These are phyloP conservation scores for Amorphotheca resinae DNA, from an alignment of 495 filamentous ascomycete species.

Conservation along the genomic window DNA sequence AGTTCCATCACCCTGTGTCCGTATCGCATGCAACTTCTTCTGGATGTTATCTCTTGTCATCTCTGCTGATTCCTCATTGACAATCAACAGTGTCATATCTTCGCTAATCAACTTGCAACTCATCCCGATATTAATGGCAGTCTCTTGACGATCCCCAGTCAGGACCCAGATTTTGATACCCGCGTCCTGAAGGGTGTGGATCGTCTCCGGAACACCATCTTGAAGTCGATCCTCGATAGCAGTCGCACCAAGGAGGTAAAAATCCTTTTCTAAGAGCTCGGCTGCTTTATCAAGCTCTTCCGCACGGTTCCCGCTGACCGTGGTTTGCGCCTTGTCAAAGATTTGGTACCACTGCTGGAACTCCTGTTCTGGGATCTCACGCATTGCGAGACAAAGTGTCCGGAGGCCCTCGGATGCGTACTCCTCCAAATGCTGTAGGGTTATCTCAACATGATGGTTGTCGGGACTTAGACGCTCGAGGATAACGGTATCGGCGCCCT, in stretches of 20 bases:
- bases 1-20: conserved; percentile 52
- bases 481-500: conserved; percentile 97
- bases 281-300: conserved; percentile 97
- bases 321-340: conserved; percentile 81
- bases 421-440: conserved; percentile 88
- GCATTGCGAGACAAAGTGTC: conserved; percentile 90
- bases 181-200: conserved; percentile 91
- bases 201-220: conserved; percentile 96
- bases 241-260: conserved; percentile 85
- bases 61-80: conserved; percentile 73
- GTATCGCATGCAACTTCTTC: conserved; percentile 85
- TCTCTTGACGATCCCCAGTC: conserved; percentile 96
- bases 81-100: conserved; percentile 94
- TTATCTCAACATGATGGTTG: conserved; percentile 77
- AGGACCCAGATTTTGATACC: conserved; percentile 99
- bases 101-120: conserved; percentile 97
- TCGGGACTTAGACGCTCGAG: conserved; percentile 64
- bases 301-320: conserved; percentile 79
- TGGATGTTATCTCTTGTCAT: conserved; percentile 74
- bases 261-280: conserved; percentile 85
- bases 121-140: conserved; percentile 99
- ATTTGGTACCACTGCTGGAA: conserved; percentile 80
- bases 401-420: conserved; percentile 94
- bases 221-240: conserved; percentile 96
- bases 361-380: conserved; percentile 84